Base-by-base conservation (phyloP, 352 stramenopile genomes). In the Phytophthora vignae region DNA sequence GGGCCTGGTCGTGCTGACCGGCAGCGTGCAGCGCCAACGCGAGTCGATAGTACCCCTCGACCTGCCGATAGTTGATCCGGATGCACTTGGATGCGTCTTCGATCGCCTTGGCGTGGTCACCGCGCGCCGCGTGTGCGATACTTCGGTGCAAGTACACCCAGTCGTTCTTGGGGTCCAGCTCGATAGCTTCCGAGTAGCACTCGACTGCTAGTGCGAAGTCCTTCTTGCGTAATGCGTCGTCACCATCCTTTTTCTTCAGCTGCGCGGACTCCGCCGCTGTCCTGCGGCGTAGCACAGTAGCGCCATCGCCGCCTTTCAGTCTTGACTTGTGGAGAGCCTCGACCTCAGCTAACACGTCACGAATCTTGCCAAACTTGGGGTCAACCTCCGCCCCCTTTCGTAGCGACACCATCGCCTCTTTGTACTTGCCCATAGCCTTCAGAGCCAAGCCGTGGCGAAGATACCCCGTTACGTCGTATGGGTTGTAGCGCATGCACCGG, bases 391-490 rank as follows among this genome's bases (percentile, higher is more conserved):
- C 82, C 12, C 87, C 88, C 49, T 90, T 91, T 21, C 82, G 85
- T 1, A 96, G 72, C 12, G 84, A 79, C 7, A 76, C 74, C 11
- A 94, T 78, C 3, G 88, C 85, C 55, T 96, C 88, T 25, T 79
- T 84, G 74, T 92, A 96, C 46, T 86, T 82, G 2, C 84, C 83
- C 64, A 98, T 71, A 12, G 84, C 77, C 72, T 98, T 98, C 50
- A 98, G 77, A 12, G 94, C 96, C 15, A 97, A 88, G 14, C 94
- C 96, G 31, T 98, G 83, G 48, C 95, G 93, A 67, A 98, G 91
- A 73, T 99, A 99, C 9, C 85, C 88, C 82, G 54, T 98, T 25
- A 97, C 93, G 64, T 98, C 98, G 60, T 94, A 93, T 21, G 93
- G 94, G 64, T 98, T 97, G 49, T 97, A 96, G 42, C 93, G 87